Base-by-base conservation (phyloP, 1,284 basidiomycete genomes). In the Amylostereum areolatum region DNA sequence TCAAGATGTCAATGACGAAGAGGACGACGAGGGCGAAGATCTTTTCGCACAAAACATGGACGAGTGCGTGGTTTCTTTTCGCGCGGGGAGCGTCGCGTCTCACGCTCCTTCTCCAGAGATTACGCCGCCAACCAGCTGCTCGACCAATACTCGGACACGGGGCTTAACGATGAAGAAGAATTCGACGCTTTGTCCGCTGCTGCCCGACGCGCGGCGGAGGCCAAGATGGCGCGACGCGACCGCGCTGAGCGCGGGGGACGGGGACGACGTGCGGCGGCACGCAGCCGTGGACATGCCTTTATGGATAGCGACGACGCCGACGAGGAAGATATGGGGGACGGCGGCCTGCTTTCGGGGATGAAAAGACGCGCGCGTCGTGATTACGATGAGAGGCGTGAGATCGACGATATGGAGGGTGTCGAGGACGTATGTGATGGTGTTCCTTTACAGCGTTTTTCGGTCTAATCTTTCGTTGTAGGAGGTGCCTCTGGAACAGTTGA, bases 401-500 rank as follows among this genome's bases (percentile, higher is more conserved):
- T 87, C 43, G 92, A 95, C 64, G 92, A 95, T 67, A 72, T 89
- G 57, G 89, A 89, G 47, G 91, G 89, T 29, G 67, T 87, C 7
- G 91, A 93, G 47, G 89, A 90, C 59, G 89, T 89, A 57, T 55
- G 83, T 68, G 9, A 34, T 24, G 27, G n/a, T 33, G 52, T 29
- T 6, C 3, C 25, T 35, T 30, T 34, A n/a, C 32, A 28, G 33
- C 50, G 30, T 54, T 43, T 47, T 5, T 45, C 25, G 28, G 39
- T 53, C 45, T 57, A 49, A 51, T 6, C 46, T 50, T 35, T 25
- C 49, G 11, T 31, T 50, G n/a, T 61, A 97, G 83, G 95, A 97
- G 66, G 76, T 99, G 50, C 93, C 95, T 0, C 69, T 97, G 43
- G 96, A 99, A 64, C 94, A 99, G 71, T 74, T 99, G 10, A 92